Evolutionary conservation across 1,284 basidiomycete species (phyloP).

Genomic region (Phellinidium pouzarii): DNA sequence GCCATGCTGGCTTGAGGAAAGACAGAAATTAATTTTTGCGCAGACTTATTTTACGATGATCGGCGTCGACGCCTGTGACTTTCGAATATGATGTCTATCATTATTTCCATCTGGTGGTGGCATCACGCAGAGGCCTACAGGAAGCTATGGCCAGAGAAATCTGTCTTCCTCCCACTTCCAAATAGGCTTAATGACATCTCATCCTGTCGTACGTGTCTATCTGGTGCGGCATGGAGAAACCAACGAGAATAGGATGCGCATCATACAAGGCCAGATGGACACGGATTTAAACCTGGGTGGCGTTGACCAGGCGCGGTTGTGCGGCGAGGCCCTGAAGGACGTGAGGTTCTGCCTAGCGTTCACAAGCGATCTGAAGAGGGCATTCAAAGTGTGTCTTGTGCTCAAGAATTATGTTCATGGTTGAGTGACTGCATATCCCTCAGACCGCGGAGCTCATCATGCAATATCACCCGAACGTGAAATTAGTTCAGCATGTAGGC

Average conservation of each 20-base stretch:
- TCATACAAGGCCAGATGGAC: slow-evolving; percentile 69
- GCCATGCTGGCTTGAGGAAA: slow-evolving; percentile 8
- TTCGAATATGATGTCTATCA: neutral
- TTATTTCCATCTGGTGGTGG: neutral
- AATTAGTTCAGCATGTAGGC: slow-evolving; percentile 36
- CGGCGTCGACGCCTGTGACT: slow-evolving; percentile 2
- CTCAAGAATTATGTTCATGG: neutral
- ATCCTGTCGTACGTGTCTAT: slow-evolving; percentile 40
- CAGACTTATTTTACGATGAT: too few relatives aligned
- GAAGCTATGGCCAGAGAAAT: neutral
- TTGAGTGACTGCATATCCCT: neutral
- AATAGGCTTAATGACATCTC: slow-evolving; percentile 11
- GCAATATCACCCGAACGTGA: slow-evolving; percentile 40
- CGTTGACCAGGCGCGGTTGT: slow-evolving; percentile 45
- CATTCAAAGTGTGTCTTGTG: slow-evolving; percentile 41
- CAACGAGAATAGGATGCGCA: slow-evolving; percentile 48
- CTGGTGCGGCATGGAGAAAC: slow-evolving; percentile 75
- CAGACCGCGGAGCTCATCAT: slow-evolving; percentile 64
- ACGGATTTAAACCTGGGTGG: slow-evolving; percentile 55
- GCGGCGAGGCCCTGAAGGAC: slow-evolving; percentile 44
- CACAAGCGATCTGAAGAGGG: slow-evolving; percentile 61
- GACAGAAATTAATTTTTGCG: slow-evolving; percentile 7
- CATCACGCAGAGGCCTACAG: neutral
- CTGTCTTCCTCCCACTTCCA: neutral
- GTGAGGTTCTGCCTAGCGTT: slow-evolving; percentile 48